Evolutionary conservation across 305 asterid species (phyloP), one percentile per base, ranked within the genome.

Genomic region (Fraxinus nigra): DNA sequence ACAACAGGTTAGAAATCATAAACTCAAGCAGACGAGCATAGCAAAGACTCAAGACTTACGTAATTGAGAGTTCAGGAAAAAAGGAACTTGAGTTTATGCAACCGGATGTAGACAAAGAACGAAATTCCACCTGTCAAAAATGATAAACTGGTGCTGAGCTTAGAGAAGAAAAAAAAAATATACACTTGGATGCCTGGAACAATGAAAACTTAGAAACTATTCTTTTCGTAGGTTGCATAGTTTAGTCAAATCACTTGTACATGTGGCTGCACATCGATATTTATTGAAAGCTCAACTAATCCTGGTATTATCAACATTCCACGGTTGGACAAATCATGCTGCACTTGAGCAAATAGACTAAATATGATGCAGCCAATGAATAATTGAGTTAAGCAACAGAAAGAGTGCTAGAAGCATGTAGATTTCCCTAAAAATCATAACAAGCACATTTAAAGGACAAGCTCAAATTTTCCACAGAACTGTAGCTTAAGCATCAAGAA

Each of bases 1-100:
- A 81, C 16, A 30, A 32, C 51, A 1, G 76, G 48, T 16, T 72
- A 72, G 46, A 33, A 72, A 72, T 72, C 48, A 72, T 34, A 34
- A 34, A 72, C 56, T 80, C 34, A 24, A 83, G 65, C 54, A 84
- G 22, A 32, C 37, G 72, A 81, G 26, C 33, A 30, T 46, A 18
- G 63, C 61, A 32, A 34, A 79, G 78, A 40, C 72, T 80, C 76
- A 14, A 82, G 84, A 93, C 97, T 95, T 87, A 92, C 98, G 95
- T 95, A 79, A 95, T 91, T 81, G 98, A 95, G 87, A 95, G 94
- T 81, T 95, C 95, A 40, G 97, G 99, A 82, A 93, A 89, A 90
- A 93, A 89, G 61, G 97, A 93, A 86, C 98, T 95, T 83, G 94
- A 86, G 84, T 87, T 76, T 85, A 95, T 76, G 85, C 98, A 94